A percentile compares a stretch with the other conserved stretches of the same genome.
Evolutionary conservation across 345 rosid species (phyloP).

Genomic region (Aethionema arabicum): DNA sequence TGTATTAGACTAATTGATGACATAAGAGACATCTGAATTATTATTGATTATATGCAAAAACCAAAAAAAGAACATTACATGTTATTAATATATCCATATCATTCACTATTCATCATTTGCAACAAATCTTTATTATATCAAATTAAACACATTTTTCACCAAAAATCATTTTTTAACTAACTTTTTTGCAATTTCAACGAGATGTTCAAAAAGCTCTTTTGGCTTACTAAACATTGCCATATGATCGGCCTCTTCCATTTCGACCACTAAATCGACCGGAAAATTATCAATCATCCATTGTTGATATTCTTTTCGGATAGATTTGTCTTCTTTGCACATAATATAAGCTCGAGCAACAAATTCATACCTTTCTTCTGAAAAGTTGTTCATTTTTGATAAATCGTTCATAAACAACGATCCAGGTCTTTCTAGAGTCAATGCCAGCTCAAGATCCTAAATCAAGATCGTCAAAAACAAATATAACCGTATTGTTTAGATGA

Average conservation of each 20-base stretch:
- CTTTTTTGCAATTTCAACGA: conserved; percentile 25
- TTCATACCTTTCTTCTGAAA: conserved; percentile 32
- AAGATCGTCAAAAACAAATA: too few relatives aligned
- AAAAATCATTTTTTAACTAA: conserved; percentile 10
- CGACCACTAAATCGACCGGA: conserved; percentile 31
- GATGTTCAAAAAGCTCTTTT: conserved; percentile 27
- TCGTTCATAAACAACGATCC: conserved; percentile 27
- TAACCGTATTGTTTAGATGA: too few relatives aligned
- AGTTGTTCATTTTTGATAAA: conserved; percentile 16
- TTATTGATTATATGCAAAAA: too few relatives aligned
- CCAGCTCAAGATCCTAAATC: conserved; percentile 41
- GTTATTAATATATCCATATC: too few relatives aligned
- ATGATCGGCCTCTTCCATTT: conserved; percentile 42
- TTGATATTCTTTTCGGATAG: conserved; percentile 21
- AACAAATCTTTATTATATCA: too few relatives aligned
- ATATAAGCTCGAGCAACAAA: conserved; percentile 29
- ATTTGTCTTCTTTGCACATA: conserved; percentile 33
- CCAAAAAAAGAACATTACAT: too few relatives aligned
- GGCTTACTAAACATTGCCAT: too few relatives aligned
- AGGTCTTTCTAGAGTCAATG: conserved; percentile 32
- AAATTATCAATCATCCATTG: conserved; percentile 35
- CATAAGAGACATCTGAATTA: too few relatives aligned
- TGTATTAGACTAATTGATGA: too few relatives aligned
- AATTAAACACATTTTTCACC: too few relatives aligned
- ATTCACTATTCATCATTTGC: too few relatives aligned